A percentile compares a stretch with the other conserved stretches of the same genome.
Evolutionary conservation across 192 early-diverging fungal species (phyloP).

Genomic region (Umbelopsis sp.): DNA sequence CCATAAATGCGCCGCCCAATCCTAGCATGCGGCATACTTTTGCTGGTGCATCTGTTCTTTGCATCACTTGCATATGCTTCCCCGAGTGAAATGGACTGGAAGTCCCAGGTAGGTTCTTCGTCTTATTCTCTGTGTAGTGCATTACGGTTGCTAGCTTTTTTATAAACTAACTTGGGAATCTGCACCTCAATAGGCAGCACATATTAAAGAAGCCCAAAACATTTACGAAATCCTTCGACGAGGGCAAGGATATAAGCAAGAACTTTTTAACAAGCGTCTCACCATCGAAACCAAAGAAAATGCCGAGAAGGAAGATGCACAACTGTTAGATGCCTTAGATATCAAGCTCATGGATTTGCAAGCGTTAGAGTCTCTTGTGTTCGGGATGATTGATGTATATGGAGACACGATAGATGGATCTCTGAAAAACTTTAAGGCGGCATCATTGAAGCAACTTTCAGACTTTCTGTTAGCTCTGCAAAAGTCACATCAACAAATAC

Average conservation of each 20-base stretch:
- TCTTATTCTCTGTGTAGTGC: background rate
- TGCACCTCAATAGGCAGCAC: background rate
- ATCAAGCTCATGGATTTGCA: constrained; percentile 33
- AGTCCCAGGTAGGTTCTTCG: background rate
- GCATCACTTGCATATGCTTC: background rate
- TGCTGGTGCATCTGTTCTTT: background rate
- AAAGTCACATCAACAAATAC: constrained; percentile 24
- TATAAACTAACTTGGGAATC: background rate
- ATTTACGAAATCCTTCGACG: constrained; percentile 8
- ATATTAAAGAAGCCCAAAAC: constrained; percentile 5
- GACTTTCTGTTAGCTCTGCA: constrained; percentile 42
- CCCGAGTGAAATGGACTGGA: background rate
- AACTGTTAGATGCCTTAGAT: constrained; percentile 2
- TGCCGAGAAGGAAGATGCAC: background rate
- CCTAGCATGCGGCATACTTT: background rate
- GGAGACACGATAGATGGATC: constrained; percentile 25
- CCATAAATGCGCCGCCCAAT: constrained; percentile 1
- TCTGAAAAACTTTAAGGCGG: constrained; percentile 28
- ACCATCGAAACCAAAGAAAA: background rate
- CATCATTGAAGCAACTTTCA: constrained; percentile 29
- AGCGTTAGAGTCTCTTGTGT: constrained; percentile 34
- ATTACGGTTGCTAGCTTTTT: background rate
- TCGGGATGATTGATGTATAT: constrained; percentile 38
- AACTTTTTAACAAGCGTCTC: background rate
- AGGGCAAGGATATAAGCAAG: background rate